Base-by-base conservation (phyloP, 1,284 basidiomycete genomes). In the Cutaneotrichosporon daszewskae region DNA sequence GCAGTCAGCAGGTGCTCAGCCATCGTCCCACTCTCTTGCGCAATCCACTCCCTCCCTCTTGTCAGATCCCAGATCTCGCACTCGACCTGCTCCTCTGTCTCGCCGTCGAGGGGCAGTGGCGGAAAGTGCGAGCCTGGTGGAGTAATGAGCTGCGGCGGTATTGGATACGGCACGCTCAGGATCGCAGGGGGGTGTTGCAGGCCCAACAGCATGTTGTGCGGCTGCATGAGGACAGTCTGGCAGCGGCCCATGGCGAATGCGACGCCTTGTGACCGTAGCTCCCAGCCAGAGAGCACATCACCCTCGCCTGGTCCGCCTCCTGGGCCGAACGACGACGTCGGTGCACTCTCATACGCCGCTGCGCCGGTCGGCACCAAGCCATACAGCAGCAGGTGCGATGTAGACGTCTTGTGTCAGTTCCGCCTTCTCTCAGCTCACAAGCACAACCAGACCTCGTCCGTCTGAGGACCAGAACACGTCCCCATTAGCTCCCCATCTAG, bases 221-320 rank as follows among this genome's bases (percentile, higher is more conserved):
- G 45, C 36, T 64, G 59, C 8, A 60, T 28, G 1, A 61, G 43
- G 12, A 68, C 23, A 10, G 49, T 49, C 14, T 55, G 50, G 27
- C 56, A 58, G 24, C 53, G 43, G 33, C 60, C 59, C 57, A 61
- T 62, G 32, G 66, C 54, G 41, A 57, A 64, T 18, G 59, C 61
- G 16, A 55, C 51, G 32, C 66, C 74, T 18, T 59, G 83, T 79
- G 84, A 81, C 40, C 84, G 64, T 16, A 92, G 74, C 14, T 76
- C 75, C 19, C 87, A 87, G 47, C 89, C 86, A 14, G 85, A 77
- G 5, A 81, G 78, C 47, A 88, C 77, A 18, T 90, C 87, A 1
- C 88, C 88, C 62, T 92, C 88, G 39, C 88, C 89, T 9, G 88
- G 79, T 20, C 87, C 88, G 12, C 81, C 59, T 76, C 81, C 40